Evolutionary conservation across 1,139 yeast species (phyloP).

Genomic region (Sugiyamaella sp.): DNA sequence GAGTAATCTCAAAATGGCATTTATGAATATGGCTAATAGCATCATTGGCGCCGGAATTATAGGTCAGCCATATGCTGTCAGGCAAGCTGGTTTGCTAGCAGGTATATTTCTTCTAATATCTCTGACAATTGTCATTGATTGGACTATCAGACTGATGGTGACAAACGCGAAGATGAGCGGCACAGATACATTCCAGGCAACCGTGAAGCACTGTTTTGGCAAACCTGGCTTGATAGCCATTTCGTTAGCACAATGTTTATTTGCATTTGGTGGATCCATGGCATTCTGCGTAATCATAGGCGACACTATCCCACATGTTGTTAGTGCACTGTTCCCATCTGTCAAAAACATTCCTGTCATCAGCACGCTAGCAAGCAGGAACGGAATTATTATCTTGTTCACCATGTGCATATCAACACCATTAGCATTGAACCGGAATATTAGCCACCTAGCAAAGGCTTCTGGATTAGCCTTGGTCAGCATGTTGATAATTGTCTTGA

Average conservation of each 20-base stretch:
- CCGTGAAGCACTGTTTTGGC: constrained; percentile 82
- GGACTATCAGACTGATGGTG: constrained; percentile 82
- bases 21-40: constrained; percentile 94
- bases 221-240: constrained; percentile 66
- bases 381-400: constrained; percentile 66
- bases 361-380: constrained; percentile 63
- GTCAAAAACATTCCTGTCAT: constrained; percentile 47
- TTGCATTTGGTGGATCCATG: constrained; percentile 94
- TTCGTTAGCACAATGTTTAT: constrained; percentile 75
- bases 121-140: constrained; percentile 75
- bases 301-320: constrained; percentile 90
- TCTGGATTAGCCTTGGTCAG: constrained; percentile 84
- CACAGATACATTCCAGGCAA: constrained; percentile 79
- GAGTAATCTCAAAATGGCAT: constrained; percentile 76
- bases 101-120: constrained; percentile 65
- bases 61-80: constrained; percentile 89
- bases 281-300: constrained; percentile 95
- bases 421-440: constrained; percentile 75
- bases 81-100: constrained; percentile 76
- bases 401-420: constrained; percentile 81
- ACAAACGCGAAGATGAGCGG: constrained; percentile 78
- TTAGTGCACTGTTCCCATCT: constrained; percentile 65
- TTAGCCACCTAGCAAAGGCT: constrained; percentile 84
- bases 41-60: constrained; percentile 94
- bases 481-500: constrained; percentile 74